These are phyloP conservation scores for Stevia rebaudiana DNA, from an alignment of 140 eudicot genomes.

Conservation along the genomic window DNA sequence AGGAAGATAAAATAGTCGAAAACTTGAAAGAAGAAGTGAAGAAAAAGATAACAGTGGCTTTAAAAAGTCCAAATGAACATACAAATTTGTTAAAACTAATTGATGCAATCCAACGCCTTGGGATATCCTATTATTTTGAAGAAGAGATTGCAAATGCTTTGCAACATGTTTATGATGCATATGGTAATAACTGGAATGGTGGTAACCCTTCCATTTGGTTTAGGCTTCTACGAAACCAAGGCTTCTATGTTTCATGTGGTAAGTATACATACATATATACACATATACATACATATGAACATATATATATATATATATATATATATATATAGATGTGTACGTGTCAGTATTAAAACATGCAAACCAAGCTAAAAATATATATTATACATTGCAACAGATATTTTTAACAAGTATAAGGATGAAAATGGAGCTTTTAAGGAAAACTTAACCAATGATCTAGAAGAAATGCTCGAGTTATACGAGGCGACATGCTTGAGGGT, in stretches of 20 bases:
- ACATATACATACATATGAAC: too few species aligned
- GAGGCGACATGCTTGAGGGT: background rate
- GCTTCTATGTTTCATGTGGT: conserved; percentile 10
- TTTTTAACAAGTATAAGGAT: conserved; percentile 3
- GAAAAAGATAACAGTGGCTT: background rate
- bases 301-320: too few species aligned
- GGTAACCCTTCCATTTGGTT: conserved; percentile 13
- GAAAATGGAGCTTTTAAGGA: conserved; percentile 9
- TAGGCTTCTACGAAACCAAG: conserved; percentile 9
- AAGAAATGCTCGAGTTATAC: conserved; percentile 1
- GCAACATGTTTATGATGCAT: background rate
- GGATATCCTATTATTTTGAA: conserved; percentile 6
- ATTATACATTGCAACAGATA: background rate
- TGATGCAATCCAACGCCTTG: conserved; percentile 7
- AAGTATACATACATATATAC: background rate
- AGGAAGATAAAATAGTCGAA: background rate
- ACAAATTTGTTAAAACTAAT: background rate
- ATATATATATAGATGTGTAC: too few species aligned
- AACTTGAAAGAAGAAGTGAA: background rate
- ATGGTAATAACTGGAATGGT: conserved; percentile 8
- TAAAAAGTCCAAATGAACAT: background rate
- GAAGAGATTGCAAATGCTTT: background rate
- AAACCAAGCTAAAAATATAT: background rate
- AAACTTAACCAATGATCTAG: background rate
- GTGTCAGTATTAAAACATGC: background rate